Conservation (phyloP, 2,329 filamentous ascomycete genomes). For the Microdochium nivale region DNA sequence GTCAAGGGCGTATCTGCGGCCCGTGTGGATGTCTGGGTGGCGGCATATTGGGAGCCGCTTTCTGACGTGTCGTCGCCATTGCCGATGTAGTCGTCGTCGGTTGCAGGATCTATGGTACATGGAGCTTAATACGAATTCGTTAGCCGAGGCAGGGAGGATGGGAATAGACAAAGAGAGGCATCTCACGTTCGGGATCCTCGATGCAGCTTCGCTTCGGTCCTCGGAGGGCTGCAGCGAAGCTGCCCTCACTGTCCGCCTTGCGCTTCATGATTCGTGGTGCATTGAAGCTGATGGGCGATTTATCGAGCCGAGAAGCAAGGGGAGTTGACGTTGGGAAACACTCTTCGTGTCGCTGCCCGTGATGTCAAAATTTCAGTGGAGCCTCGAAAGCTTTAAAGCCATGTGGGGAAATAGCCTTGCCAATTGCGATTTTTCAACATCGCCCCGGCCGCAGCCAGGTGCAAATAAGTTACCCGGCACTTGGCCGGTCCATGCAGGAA, state of each 20-base stretch:
- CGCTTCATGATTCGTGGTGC: neutral
- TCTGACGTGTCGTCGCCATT: constrained; percentile 3
- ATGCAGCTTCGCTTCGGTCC: neutral
- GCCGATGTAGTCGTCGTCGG: constrained; percentile 13
- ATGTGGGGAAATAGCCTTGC: neutral
- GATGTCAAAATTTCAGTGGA: neutral
- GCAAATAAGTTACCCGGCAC: neutral
- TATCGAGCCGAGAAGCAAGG: neutral
- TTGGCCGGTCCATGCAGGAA: neutral
- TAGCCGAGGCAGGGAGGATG: neutral
- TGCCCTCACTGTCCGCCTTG: neutral
- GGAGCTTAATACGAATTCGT: neutral
- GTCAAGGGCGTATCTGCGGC: constrained; percentile 35
- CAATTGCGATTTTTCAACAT: no score
- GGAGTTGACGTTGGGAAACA: neutral
- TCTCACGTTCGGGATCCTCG: neutral
- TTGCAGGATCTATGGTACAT: neutral
- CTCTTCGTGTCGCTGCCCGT: neutral
- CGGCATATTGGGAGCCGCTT: constrained; percentile 7
- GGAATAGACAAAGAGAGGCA: neutral
- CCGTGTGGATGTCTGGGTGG: constrained; percentile 7
- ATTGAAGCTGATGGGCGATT: neutral
- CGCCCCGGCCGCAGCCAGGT: neutral
- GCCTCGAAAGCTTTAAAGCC: neutral
- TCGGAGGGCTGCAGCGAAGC: neutral